phyloP scores from a whole-genome alignment of 2,329 filamentous ascomycete species.

The Penicillium paneum region DNA sequence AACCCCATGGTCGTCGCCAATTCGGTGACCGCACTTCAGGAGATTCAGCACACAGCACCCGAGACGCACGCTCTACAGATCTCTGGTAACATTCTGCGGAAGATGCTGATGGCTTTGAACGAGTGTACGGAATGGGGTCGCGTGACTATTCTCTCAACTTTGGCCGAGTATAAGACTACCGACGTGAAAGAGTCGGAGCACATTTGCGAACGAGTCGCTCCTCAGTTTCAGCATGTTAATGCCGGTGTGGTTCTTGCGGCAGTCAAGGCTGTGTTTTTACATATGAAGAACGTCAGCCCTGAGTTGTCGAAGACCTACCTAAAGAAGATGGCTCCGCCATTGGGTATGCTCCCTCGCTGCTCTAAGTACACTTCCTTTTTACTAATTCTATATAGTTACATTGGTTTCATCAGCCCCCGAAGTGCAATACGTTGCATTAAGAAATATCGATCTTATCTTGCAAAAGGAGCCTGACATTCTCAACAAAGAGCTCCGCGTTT shows the following conservation, averaged over 20 bases:
- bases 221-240: slow-evolving; percentile 98
- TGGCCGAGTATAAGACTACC: slow-evolving; percentile 81
- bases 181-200: slow-evolving; percentile 96
- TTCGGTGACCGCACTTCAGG: slow-evolving; percentile 86
- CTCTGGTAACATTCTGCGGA: slow-evolving; percentile 80
- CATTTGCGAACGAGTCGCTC: slow-evolving; percentile 92
- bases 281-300: slow-evolving; percentile 80
- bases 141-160: slow-evolving; percentile 84
- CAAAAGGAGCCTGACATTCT: slow-evolving; percentile 96
- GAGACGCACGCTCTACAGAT: slow-evolving; percentile 85
- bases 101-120: slow-evolving; percentile 91
- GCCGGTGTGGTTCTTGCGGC: slow-evolving; percentile 95
- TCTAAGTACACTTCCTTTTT: background rate
- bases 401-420: slow-evolving; percentile 93
- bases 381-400: slow-evolving; percentile 63
- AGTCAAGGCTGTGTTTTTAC: slow-evolving; percentile 94
- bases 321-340: slow-evolving; percentile 97
- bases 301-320: slow-evolving; percentile 81
- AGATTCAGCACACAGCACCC: slow-evolving; percentile 85
- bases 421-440: slow-evolving; percentile 93
- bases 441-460: slow-evolving; percentile 92
- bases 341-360: slow-evolving; percentile 58
- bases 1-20: slow-evolving; percentile 99
- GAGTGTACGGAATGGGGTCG: slow-evolving; percentile 98
- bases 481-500: slow-evolving; percentile 94